Evolutionary conservation across 345 rosid species (phyloP).

Genomic region (Abelmoschus esculentus): DNA sequence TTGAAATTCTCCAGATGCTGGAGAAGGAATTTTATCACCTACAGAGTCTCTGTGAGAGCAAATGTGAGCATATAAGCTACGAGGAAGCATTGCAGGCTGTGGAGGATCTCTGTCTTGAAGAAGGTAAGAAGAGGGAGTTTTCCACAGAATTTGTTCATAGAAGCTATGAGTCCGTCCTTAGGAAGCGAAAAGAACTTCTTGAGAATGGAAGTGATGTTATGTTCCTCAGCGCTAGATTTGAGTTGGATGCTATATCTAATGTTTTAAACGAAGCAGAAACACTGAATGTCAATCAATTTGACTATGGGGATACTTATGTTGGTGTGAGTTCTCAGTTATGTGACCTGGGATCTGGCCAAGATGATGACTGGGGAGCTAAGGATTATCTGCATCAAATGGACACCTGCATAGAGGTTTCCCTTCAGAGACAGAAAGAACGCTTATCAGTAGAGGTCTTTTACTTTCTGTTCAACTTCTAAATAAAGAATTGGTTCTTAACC

Average conservation of each 20-base stretch:
- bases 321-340: constrained; percentile 59
- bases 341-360: constrained; percentile 85
- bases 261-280: constrained; percentile 72
- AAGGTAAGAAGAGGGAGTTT: constrained; percentile 70
- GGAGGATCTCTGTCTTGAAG: constrained; percentile 78
- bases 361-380: constrained; percentile 64
- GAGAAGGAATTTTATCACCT: constrained; percentile 74
- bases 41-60: constrained; percentile 76
- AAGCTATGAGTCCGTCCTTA: constrained; percentile 60
- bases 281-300: constrained; percentile 59
- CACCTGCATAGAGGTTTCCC: constrained; percentile 66
- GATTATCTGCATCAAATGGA: constrained; percentile 63
- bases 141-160: constrained; percentile 39
- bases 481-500: not conserved
- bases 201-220: constrained; percentile 46
- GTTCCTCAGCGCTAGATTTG: constrained; percentile 43
- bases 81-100: constrained; percentile 80
- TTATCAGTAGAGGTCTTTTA: constrained; percentile 61
- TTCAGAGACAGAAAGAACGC: constrained; percentile 77
- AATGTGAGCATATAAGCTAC: constrained; percentile 65
- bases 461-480: constrained; percentile 9
- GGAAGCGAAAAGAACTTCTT: constrained; percentile 55
- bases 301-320: constrained; percentile 54
- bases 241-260: constrained; percentile 63
- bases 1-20: constrained; percentile 64